A percentile compares a stretch with the other conserved stretches of the same genome.
Conservation (phyloP, 148 eudicot genomes). For the Rhododendron molle region DNA sequence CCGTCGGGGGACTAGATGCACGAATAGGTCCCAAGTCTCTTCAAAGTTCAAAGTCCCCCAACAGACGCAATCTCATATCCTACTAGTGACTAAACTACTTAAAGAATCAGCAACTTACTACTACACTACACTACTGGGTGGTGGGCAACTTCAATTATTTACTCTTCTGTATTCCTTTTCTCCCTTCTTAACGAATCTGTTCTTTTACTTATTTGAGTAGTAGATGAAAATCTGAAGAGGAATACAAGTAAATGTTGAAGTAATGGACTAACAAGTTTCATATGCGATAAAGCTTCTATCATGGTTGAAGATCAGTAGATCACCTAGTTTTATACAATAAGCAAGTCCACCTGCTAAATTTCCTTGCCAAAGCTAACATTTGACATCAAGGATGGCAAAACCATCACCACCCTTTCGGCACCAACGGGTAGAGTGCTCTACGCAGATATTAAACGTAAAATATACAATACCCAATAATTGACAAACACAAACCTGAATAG, state of each 20-base stretch:
- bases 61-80: no score
- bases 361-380: background rate
- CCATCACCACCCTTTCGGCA: background rate
- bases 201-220: background rate
- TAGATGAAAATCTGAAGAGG: background rate
- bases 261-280: background rate
- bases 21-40: background rate
- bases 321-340: background rate
- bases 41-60: background rate
- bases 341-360: background rate
- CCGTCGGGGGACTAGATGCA: no score
- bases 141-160: background rate
- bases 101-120: background rate
- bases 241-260: background rate
- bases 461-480: no score
- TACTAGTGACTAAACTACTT: background rate
- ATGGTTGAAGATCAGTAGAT: background rate
- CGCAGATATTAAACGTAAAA: no score
- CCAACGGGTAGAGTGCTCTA: no score
- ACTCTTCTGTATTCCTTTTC: background rate
- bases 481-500: constrained; percentile 9
- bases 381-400: background rate
- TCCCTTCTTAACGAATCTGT: background rate
- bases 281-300: background rate
- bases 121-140: background rate